Evolutionary conservation across 2,329 filamentous ascomycete genomes (phyloP).

Genomic region (Colletotrichum lini): DNA sequence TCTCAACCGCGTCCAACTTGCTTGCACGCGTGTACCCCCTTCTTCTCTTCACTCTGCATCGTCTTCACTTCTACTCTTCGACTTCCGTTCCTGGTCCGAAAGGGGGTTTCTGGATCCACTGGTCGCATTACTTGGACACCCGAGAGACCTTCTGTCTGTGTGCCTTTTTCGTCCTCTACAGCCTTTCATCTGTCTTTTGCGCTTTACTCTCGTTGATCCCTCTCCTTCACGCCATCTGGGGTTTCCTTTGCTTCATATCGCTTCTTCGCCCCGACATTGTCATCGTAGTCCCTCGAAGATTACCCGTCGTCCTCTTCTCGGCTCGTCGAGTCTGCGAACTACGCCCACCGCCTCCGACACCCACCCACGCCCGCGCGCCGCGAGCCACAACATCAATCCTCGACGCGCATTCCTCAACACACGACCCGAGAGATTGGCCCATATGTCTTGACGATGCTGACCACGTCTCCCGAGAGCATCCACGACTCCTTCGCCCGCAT

Average conservation of each 20-base stretch:
- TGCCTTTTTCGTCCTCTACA: constrained; percentile 3
- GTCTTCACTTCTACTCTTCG: constrained; percentile 25
- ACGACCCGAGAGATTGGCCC: constrained; percentile 36
- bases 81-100: constrained; percentile 27
- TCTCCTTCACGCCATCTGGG: background rate
- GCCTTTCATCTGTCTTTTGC: background rate
- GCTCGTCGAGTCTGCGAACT: constrained; percentile 2
- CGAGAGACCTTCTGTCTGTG: constrained; percentile 1
- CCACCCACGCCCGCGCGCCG: background rate
- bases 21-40: constrained; percentile 26
- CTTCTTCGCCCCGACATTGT: background rate
- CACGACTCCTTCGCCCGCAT: constrained; percentile 41
- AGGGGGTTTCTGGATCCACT: constrained; percentile 12
- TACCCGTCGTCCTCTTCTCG: background rate
- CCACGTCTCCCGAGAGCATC: constrained; percentile 38
- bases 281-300: background rate
- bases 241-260: constrained; percentile 12
- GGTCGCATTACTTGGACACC: constrained; percentile 11
- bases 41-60: constrained; percentile 32
- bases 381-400: constrained; percentile 19
- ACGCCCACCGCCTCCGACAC: background rate
- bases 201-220: constrained; percentile 20
- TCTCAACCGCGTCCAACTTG: constrained; percentile 16
- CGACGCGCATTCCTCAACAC: constrained; percentile 31
- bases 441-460: constrained; percentile 45